A percentile compares a stretch with the other conserved stretches of the same genome.
Evolutionary conservation across 1,284 basidiomycete genomes (phyloP).

Genomic region (Moesziomyces sp.): DNA sequence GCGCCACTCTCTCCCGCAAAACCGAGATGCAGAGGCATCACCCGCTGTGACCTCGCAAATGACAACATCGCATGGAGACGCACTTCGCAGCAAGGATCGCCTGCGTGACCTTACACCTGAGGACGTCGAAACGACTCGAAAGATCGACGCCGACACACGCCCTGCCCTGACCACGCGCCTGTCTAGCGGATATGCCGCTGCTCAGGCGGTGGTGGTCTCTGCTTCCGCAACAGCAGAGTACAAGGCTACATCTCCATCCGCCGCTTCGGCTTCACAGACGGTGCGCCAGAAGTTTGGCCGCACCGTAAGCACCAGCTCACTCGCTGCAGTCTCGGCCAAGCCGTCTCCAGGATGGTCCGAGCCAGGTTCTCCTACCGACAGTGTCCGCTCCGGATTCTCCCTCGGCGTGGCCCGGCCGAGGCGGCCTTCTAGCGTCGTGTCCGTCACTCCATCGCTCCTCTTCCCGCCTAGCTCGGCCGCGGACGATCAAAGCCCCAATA

Average conservation of each 20-base stretch:
- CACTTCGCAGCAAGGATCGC: not conserved
- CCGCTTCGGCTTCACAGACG: constrained; percentile 3
- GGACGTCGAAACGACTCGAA: constrained; percentile 21
- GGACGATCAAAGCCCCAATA: not conserved
- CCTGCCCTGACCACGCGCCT: constrained; percentile 24
- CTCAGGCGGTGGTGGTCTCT: constrained; percentile 16
- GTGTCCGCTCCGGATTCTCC: constrained; percentile 17
- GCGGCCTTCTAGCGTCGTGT: constrained; percentile 38
- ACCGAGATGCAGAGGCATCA: not conserved
- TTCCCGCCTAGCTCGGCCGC: constrained; percentile 15
- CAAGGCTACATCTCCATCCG: not conserved
- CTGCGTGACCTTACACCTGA: constrained; percentile 24
- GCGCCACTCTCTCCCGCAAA: not conserved
- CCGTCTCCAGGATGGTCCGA: constrained; percentile 2
- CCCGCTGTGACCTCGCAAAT: not conserved
- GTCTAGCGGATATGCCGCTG: constrained; percentile 15
- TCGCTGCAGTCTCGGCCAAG: not conserved
- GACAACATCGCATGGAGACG: not conserved
- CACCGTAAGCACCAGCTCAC: constrained; percentile 11
- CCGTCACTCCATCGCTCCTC: constrained; percentile 33
- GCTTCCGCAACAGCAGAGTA: constrained; percentile 19
- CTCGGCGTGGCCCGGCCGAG: constrained; percentile 14
- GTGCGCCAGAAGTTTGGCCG: constrained; percentile 21
- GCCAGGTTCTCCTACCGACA: constrained; percentile 20
- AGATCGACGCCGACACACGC: constrained; percentile 13